phyloP scores from a whole-genome alignment of 352 stramenopile species.

The Pythium rishiriense region DNA sequence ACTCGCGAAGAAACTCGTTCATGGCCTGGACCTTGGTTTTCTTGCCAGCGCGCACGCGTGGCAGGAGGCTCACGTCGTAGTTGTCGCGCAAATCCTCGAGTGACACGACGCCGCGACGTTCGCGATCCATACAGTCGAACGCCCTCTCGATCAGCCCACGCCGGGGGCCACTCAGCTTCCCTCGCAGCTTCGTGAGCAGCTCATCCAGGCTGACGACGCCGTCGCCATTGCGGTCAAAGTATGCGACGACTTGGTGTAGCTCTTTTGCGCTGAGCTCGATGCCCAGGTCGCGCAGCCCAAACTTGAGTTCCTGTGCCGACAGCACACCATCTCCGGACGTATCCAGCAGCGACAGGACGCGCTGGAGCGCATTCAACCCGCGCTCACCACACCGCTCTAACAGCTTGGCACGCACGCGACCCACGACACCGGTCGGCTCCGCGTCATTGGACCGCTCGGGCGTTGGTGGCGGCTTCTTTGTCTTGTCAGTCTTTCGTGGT shows the following conservation, averaged over 20 bases:
- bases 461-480: neutral
- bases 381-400: constrained; percentile 34
- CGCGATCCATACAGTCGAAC: constrained; percentile 62
- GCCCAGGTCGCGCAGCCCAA: constrained; percentile 54
- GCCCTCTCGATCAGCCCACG: constrained; percentile 44
- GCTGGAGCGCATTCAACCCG: constrained; percentile 53
- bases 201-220: constrained; percentile 55
- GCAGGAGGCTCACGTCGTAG: constrained; percentile 78
- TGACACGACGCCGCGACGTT: constrained; percentile 35
- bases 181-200: constrained; percentile 53
- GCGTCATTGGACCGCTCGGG: neutral
- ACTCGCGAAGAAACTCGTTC: constrained; percentile 71
- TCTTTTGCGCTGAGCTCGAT: constrained; percentile 45
- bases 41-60: constrained; percentile 64
- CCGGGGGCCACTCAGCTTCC: constrained; percentile 30
- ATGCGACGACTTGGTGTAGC: constrained; percentile 36
- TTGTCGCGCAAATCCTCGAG: constrained; percentile 59
- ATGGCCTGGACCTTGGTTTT: constrained; percentile 56
- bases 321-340: constrained; percentile 43
- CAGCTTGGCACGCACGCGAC: constrained; percentile 37
- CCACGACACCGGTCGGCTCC: constrained; percentile 14
- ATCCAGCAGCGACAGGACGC: constrained; percentile 46
- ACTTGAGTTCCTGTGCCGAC: constrained; percentile 56
- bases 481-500: neutral
- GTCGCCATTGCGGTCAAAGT: constrained; percentile 50